Evolutionary conservation across 129 eudicot species (phyloP).

Genomic region (Cynara cardunculus): DNA sequence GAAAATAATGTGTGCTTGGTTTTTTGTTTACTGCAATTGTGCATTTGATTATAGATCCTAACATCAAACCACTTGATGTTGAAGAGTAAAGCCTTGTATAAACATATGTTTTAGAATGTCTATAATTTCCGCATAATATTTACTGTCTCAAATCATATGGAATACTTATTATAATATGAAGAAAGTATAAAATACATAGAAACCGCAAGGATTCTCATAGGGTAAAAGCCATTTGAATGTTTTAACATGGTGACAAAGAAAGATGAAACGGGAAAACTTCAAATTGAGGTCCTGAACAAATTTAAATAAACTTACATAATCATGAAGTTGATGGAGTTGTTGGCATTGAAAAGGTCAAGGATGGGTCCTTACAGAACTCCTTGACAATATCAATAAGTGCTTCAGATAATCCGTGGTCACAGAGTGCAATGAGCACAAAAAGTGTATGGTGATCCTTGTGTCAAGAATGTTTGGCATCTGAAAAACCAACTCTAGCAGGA

Average conservation of each 20-base stretch:
- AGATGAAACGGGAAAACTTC: not conserved
- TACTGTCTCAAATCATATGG: too few relatives aligned
- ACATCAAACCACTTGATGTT: too few relatives aligned
- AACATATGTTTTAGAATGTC: too few relatives aligned
- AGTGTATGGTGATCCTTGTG: conserved; percentile 84
- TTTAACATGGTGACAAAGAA: not conserved
- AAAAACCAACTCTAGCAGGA: too few relatives aligned
- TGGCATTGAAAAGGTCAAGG: conserved; percentile 22
- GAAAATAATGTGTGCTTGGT: too few relatives aligned
- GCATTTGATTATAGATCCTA: too few relatives aligned
- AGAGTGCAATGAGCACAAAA: conserved; percentile 66
- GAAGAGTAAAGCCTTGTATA: too few relatives aligned
- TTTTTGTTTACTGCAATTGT: too few relatives aligned
- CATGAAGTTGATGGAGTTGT: conserved; percentile 6
- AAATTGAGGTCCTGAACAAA: not conserved
- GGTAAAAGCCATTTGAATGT: not conserved
- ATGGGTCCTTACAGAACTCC: conserved; percentile 46
- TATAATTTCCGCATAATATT: too few relatives aligned
- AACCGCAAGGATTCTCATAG: not conserved
- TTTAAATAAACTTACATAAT: not conserved
- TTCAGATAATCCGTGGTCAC: conserved; percentile 69
- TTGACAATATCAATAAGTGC: conserved; percentile 66
- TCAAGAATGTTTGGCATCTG: too few relatives aligned
- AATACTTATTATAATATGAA: not conserved
- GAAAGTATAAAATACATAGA: not conserved